Evolutionary conservation across 1,284 basidiomycete species (phyloP), one percentile per base, ranked within the genome.

Genomic region (Sporisorium reilianum): DNA sequence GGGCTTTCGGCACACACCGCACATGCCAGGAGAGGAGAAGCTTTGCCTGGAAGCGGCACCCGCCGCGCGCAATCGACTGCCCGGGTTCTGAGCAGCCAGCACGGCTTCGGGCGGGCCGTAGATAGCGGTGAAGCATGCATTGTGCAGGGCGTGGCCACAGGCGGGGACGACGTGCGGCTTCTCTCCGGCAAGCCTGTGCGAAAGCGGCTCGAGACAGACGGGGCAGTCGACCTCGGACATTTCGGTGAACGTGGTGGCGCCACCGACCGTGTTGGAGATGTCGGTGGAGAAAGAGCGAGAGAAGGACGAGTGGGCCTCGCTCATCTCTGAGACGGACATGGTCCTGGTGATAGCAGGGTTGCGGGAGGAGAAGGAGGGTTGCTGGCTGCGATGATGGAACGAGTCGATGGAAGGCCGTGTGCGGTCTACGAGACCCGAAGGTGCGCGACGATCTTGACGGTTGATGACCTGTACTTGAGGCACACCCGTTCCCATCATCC

Each of bases 81-180:
- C 58, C 14, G 63, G 49, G 28, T 58, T 63, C 46, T 75, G 78
- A 38, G 67, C 55, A 10, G 76, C 75, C 8, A 78, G 46, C 41
- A 81, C 88, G n/a, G 86, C 88, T 6, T 93, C 92, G 1, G 91
- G 90, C 1, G 91, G 91, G 14, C 95, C 95, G 85, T 99, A 99
- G 6, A 97, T 95, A 14, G 94, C 93, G 10, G 90, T 93, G 84
- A 97, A 97, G 86, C 95, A 97, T 20, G 94, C 94, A 40, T 97
- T 92, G 86, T 97, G 96, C 25, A 99, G 89, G 11, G 93, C 92
- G 86, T 99, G 96, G n/a, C 96, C 95, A 80, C 96, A 99, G 81
- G 94, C 91, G 30, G 96, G 96, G 26, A 97, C 91, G 62, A 99
- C 92, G 82, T 97, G 95, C 1, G 95, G 93, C 84, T 96, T 97